These are phyloP conservation scores for Omphalotus guepiniiformis DNA, from an alignment of 768 basidiomycete genomes.

Conservation along the genomic window DNA sequence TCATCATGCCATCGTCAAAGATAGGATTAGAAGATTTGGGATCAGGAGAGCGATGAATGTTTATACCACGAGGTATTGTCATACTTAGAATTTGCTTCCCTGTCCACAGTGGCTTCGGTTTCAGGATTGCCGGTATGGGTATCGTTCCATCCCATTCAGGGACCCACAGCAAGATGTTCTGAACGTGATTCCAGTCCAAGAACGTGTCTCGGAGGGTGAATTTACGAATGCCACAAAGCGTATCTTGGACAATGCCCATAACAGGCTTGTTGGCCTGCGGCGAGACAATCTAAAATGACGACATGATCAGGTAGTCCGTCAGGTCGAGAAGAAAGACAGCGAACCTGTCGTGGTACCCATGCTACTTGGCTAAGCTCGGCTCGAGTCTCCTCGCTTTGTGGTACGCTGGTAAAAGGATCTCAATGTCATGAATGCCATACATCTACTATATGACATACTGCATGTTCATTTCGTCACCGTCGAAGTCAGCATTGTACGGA, in stretches of 20 bases:
- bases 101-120: constrained; percentile 96
- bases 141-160: constrained; percentile 95
- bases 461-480: constrained; percentile 99
- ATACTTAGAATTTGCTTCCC: constrained; percentile 95
- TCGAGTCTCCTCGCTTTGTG: constrained; percentile 97
- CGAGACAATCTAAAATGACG: constrained; percentile 77
- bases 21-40: constrained; percentile 77
- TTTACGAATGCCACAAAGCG: constrained; percentile 95
- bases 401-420: constrained; percentile 71
- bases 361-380: constrained; percentile 98
- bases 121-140: constrained; percentile 91
- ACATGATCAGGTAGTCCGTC: neutral
- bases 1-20: constrained; percentile 90
- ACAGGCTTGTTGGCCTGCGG: constrained; percentile 99
- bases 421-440: constrained; percentile 10
- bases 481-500: constrained; percentile 99
- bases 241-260: constrained; percentile 99
- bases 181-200: constrained; percentile 92
- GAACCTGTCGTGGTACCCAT: constrained; percentile 94
- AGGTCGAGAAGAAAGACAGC: neutral
- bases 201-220: constrained; percentile 95
- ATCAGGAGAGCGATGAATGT: constrained; percentile 79
- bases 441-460: constrained; percentile 66
- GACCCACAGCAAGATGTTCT: constrained; percentile 97
- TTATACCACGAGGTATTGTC: constrained; percentile 93